Conservation (phyloP, 768 basidiomycete species). For the Russula virescens region DNA sequence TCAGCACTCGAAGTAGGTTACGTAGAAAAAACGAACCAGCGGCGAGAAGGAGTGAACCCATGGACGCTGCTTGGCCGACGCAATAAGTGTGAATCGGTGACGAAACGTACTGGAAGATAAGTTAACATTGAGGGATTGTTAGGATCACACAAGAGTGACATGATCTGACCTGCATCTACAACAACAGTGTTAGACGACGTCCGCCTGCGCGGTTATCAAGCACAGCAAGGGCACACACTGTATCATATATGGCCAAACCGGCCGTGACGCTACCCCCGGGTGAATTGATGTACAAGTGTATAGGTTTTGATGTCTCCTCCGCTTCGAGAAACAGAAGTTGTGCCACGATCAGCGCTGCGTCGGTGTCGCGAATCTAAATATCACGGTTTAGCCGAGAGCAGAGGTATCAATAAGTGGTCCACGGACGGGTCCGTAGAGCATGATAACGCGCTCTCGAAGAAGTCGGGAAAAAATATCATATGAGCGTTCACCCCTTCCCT, state of each 20-base stretch:
- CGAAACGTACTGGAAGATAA: constrained; percentile 60
- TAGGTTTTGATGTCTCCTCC: constrained; percentile 89
- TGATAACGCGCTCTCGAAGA: constrained; percentile 89
- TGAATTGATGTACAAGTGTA: constrained; percentile 95
- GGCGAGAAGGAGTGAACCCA: constrained; percentile 90
- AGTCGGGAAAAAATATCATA: constrained; percentile 97
- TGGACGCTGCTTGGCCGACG: constrained; percentile 90
- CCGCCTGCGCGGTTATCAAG: neutral
- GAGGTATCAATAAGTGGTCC: neutral
- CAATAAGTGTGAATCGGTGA: constrained; percentile 96
- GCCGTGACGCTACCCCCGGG: constrained; percentile 96
- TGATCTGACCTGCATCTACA: constrained; percentile 54
- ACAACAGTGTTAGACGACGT: neutral
- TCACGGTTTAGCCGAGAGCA: neutral
- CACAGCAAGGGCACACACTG: constrained; percentile 46
- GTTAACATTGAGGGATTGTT: neutral
- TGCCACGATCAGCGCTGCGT: constrained; percentile 82
- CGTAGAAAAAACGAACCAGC: constrained; percentile 46
- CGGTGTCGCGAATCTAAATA: constrained; percentile 77
- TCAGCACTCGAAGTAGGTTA: neutral
- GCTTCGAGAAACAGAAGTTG: constrained; percentile 95
- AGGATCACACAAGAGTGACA: neutral
- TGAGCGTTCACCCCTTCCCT: constrained; percentile 83
- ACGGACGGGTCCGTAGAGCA: constrained; percentile 87
- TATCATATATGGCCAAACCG: constrained; percentile 95